Conservation (phyloP, 1,284 basidiomycete genomes). For the Boletus sp. region DNA sequence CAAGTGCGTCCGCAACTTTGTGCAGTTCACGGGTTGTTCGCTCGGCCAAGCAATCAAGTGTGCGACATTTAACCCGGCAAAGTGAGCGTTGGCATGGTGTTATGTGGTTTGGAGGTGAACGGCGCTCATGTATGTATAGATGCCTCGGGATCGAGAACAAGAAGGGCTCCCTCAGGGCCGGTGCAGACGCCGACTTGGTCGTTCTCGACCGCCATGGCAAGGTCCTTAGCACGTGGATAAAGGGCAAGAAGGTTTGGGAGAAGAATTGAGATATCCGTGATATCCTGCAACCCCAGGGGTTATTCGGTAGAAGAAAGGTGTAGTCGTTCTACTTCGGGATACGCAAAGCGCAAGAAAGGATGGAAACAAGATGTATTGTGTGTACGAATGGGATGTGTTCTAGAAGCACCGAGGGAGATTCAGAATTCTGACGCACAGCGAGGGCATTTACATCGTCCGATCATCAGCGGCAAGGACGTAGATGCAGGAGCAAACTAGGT, state of each 20-base stretch:
- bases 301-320: not conserved
- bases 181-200: conserved; percentile 82
- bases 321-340: not conserved
- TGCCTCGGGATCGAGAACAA: conserved; percentile 74
- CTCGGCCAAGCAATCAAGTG: conserved; percentile 82
- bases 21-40: conserved; percentile 77
- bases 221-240: conserved; percentile 79
- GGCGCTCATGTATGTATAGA: conserved; percentile 32
- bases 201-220: conserved; percentile 69
- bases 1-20: conserved; percentile 83
- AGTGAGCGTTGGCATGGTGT: conserved; percentile 38
- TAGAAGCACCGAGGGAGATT: not conserved
- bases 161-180: conserved; percentile 78
- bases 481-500: not conserved
- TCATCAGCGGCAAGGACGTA: not conserved
- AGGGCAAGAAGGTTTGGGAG: conserved; percentile 70
- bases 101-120: not conserved
- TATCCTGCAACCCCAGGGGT: not conserved
- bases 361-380: not conserved
- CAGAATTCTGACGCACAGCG: not conserved
- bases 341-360: not conserved
- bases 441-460: not conserved
- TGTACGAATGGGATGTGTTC: not conserved
- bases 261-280: conserved; percentile 19
- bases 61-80: conserved; percentile 81